phyloP scores from a whole-genome alignment of 192 early-diverging fungal genomes.

The Thoreauomyces humboldtii region DNA sequence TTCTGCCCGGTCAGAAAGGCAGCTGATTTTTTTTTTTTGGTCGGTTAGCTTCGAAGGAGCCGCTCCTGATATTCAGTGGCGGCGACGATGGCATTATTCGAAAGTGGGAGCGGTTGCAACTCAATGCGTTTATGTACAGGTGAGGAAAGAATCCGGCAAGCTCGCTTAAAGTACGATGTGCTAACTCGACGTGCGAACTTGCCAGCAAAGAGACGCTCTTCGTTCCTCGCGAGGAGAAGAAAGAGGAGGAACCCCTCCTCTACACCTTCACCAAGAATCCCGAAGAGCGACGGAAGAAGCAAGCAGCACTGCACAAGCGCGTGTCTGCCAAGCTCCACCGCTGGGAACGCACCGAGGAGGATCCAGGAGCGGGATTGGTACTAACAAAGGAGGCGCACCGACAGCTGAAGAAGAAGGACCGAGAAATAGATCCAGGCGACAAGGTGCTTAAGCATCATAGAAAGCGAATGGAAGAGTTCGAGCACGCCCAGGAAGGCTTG shows the following conservation, averaged over 20 bases:
- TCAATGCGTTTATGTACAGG: slow-evolving; percentile 67
- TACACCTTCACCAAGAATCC: slow-evolving; percentile 37
- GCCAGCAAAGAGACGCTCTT: slow-evolving; percentile 44
- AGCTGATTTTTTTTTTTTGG: background rate
- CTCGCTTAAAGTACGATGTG: background rate
- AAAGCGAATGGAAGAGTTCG: slow-evolving; percentile 12
- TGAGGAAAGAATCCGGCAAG: slow-evolving; percentile 3
- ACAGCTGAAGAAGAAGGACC: slow-evolving; percentile 27
- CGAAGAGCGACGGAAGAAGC: slow-evolving; percentile 42
- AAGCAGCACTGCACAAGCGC: slow-evolving; percentile 41
- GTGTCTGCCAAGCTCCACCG: slow-evolving; percentile 36
- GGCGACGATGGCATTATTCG: slow-evolving; percentile 52
- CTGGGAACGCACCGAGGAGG: slow-evolving; percentile 37
- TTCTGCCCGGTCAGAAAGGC: background rate
- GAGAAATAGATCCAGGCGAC: slow-evolving; percentile 12
- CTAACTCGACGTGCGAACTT: background rate
- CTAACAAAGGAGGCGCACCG: slow-evolving; percentile 30
- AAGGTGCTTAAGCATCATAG: slow-evolving; percentile 10
- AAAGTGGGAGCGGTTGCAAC: slow-evolving; percentile 61
- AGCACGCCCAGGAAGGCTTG: slow-evolving; percentile 1
- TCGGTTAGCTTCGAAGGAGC: slow-evolving; percentile 50
- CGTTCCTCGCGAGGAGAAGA: slow-evolving; percentile 50
- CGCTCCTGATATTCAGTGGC: slow-evolving; percentile 58
- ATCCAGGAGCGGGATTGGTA: slow-evolving; percentile 13
- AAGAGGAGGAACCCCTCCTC: slow-evolving; percentile 18